Base-by-base conservation (phyloP, 805 yeast genomes). In the Pichia eremophila region DNA sequence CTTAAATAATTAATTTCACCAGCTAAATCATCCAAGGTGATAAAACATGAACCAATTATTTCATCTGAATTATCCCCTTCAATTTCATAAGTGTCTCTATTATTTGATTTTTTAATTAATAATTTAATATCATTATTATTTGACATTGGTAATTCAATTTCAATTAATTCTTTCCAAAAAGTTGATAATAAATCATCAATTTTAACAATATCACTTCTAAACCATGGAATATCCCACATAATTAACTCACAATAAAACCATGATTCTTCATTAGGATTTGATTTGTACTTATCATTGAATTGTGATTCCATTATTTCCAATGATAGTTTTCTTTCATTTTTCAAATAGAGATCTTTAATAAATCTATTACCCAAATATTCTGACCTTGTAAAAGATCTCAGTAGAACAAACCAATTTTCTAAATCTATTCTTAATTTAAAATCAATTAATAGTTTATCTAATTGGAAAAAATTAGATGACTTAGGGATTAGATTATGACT, bases 111-210 rank as follows among this genome's bases (percentile, higher is more conserved):
- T 41, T 57, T 80, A 47, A 78, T 68, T 43, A 69, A 63, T 15
- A 78, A 71, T 53, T 69, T 77, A 53, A 79, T 69, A 59, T 69
- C 71, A 4, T 29, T 15, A 57, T 72, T 77, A 3, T 80, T 78
- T 41, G 72, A 66, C 40, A 45, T 42, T 0, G 85, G 83, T 39
- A 81, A 66, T 44, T 80, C 77, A n/a, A 84, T 66, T 2, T 73
- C 66, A 58, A 85, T 84, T 41, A 72, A 77, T 57, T 90, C 96
- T 58, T 89, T 78, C 93, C 96, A 90, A 59, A 86, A 86, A 1
- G 95, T 90, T 5, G 48, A 37, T 46, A 73, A 72, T 0, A 62
- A 54, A 3, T 63, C 54, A 12, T 62, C 48, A 41, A 74, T 67
- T 36, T 70, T 66, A 0, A 82, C 82, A 8, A 77, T 69, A 2